Conservation (phyloP, 352 stramenopile genomes). For the Phytopythium ostracodes region DNA sequence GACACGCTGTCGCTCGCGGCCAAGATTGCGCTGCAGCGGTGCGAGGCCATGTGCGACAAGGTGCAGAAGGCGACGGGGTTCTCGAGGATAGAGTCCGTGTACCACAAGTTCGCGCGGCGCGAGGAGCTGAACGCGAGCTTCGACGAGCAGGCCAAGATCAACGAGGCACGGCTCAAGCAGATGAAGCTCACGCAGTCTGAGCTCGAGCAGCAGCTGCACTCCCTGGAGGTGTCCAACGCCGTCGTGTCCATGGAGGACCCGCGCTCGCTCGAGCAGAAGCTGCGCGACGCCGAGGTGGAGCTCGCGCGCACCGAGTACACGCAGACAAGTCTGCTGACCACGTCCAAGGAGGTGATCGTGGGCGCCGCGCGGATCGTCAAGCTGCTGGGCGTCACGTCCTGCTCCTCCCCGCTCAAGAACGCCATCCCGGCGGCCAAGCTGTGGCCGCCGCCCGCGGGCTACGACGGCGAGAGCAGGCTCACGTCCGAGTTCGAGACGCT, state of each 20-base stretch:
- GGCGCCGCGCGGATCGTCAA: conserved; percentile 68
- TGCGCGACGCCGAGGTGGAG: conserved; percentile 69
- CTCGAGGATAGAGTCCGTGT: conserved; percentile 70
- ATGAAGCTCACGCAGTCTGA: conserved; percentile 73
- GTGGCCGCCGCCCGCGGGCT: conserved; percentile 53
- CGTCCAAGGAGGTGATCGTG: conserved; percentile 71
- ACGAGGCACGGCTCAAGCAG: conserved; percentile 73
- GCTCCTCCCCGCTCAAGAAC: conserved; percentile 49
- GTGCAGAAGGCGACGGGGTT: conserved; percentile 80
- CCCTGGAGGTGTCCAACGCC: conserved; percentile 61
- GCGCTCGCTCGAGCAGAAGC: conserved; percentile 60
- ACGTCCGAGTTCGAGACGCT: conserved; percentile 71
- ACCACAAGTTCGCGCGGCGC: conserved; percentile 74
- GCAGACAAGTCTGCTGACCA: conserved; percentile 60
- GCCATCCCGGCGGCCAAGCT: conserved; percentile 50
- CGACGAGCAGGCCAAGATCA: conserved; percentile 79
- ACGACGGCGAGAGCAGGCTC: conserved; percentile 43
- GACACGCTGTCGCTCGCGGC: conserved; percentile 54
- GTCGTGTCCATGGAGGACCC: conserved; percentile 50
- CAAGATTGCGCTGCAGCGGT: conserved; percentile 76
- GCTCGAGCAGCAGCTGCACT: conserved; percentile 64
- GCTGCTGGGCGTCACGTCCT: conserved; percentile 71
- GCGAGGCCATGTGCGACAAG: conserved; percentile 78
- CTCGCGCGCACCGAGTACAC: conserved; percentile 59
- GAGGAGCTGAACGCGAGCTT: conserved; percentile 80